Conservation (phyloP, 2,329 filamentous ascomycete genomes). For the Zymoseptoria pseudotritici region DNA sequence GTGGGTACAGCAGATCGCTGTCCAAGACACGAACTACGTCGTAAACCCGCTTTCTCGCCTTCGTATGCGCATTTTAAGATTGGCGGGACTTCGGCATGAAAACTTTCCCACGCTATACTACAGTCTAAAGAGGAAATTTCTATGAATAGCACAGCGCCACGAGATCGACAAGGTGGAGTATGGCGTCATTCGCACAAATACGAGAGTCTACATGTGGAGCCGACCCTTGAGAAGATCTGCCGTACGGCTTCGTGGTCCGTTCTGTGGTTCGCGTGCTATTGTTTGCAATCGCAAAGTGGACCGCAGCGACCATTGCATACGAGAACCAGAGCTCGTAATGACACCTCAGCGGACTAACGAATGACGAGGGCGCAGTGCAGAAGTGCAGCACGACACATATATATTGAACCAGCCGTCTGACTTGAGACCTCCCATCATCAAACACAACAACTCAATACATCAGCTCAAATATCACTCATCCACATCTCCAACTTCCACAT, state of each 20-base stretch:
- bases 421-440: background rate
- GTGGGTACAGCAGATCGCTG: background rate
- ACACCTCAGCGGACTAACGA: background rate
- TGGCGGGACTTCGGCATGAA: background rate
- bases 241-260: background rate
- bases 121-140: background rate
- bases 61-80: background rate
- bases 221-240: background rate
- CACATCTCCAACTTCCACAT: background rate
- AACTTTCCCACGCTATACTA: background rate
- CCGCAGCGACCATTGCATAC: background rate
- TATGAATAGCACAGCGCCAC: background rate
- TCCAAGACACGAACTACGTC: background rate
- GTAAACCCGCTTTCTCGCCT: background rate
- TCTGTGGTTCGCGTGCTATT: background rate
- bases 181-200: background rate
- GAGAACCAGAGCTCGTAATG: background rate
- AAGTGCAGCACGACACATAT: background rate
- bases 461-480: background rate
- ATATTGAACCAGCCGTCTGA: background rate
- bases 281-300: background rate
- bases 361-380: background rate
- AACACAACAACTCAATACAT: background rate
- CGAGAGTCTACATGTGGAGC: no score
- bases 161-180: background rate